Evolutionary conservation across 305 asterid genomes (phyloP), one percentile per base, ranked within the genome.

Genomic region (Solanum aculeatissimum): DNA sequence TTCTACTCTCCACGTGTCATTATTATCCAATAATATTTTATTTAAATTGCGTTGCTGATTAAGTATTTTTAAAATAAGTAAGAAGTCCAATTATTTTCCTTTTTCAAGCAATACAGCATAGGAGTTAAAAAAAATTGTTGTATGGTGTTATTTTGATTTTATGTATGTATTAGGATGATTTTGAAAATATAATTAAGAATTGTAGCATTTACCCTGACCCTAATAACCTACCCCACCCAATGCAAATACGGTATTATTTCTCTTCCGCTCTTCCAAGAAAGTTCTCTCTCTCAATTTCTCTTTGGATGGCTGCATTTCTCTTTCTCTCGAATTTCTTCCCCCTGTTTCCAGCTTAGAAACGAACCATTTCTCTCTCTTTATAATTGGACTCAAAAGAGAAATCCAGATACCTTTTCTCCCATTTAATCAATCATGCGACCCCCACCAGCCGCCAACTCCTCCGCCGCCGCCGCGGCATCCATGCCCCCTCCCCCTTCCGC

Each of bases 401-500:
- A n/a, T 43, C 10, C 40, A 35, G 7, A 12, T 10, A 10, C 40
- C 19, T 32, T 70, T n/a, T 9, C 29, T 82, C 25, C 3, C 7
- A 15, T 21, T 15, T 35, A 49, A 78, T 53, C 89, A 69, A 89
- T 58, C 90, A 94, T 94, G 97, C 91, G 89, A 83, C 92, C 97
- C 72, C 87, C 91, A 21, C 69, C 91, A 25, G 9, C 90, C 1
- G 87, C 12, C 74, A 51, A 71, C 43, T 58, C 78, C 49, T n/a
- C 85, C 3, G 19, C 51, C 38, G 16, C 47, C 66, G 66, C 66
- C 6, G 65, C 65, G 11, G 23, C 32, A 58, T 58, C 66, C 32
- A 78, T 78, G 83, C 82, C 82, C 4, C 82, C 82, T 0, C 82
- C 82, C 6, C 32, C 81, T 25, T 49, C 66, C 19, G 54, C 9